A percentile compares a stretch with the other conserved stretches of the same genome.
Conservation (phyloP, 2,329 filamentous ascomycete species). For the Dothideomycetidae sp. region DNA sequence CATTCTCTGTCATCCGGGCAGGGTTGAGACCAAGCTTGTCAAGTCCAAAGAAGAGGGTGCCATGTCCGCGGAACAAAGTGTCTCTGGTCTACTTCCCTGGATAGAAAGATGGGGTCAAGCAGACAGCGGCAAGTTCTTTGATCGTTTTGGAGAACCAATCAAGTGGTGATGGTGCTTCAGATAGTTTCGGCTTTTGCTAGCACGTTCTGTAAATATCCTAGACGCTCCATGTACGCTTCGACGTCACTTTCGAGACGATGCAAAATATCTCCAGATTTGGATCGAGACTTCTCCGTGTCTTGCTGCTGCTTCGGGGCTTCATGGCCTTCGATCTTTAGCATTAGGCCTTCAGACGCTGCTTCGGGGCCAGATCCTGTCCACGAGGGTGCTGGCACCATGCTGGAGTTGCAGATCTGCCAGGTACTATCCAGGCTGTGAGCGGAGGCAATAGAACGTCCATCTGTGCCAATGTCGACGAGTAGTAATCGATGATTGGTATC, state of each 20-base stretch:
- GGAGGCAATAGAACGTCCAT: slow-evolving; percentile 43
- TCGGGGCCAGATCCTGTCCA: slow-evolving; percentile 33
- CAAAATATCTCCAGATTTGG: slow-evolving; percentile 9
- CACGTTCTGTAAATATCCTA: slow-evolving; percentile 9
- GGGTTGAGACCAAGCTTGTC: slow-evolving; percentile 33
- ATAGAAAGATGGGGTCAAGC: slow-evolving; percentile 21
- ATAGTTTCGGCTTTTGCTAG: slow-evolving; percentile 8
- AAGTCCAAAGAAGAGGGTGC: slow-evolving; percentile 32
- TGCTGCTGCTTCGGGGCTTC: slow-evolving; percentile 3
- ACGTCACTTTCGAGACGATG: slow-evolving; percentile 11
- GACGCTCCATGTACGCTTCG: slow-evolving; percentile 7
- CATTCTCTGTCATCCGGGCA: slow-evolving; percentile 31
- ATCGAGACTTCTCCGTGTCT: slow-evolving; percentile 3
- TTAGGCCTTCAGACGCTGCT: slow-evolving; percentile 32
- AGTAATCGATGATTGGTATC: slow-evolving; percentile 39
- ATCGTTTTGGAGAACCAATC: slow-evolving; percentile 30
- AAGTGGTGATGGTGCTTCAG: slow-evolving; percentile 25
- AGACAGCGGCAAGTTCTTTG: slow-evolving; percentile 29
- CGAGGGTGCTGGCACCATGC: slow-evolving; percentile 45
- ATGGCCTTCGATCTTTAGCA: slow-evolving; percentile 39
- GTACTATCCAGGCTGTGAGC: slow-evolving; percentile 59
- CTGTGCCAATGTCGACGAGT: slow-evolving; percentile 38
- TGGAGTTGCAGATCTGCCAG: slow-evolving; percentile 51
- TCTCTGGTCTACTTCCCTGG: slow-evolving; percentile 25
- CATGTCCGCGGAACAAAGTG: slow-evolving; percentile 28